Percentiles rank a stretch among this genome's conserved stretches.
Conservation (phyloP, 2,329 filamentous ascomycete genomes). For the Myriosclerotinia curreyana region DNA sequence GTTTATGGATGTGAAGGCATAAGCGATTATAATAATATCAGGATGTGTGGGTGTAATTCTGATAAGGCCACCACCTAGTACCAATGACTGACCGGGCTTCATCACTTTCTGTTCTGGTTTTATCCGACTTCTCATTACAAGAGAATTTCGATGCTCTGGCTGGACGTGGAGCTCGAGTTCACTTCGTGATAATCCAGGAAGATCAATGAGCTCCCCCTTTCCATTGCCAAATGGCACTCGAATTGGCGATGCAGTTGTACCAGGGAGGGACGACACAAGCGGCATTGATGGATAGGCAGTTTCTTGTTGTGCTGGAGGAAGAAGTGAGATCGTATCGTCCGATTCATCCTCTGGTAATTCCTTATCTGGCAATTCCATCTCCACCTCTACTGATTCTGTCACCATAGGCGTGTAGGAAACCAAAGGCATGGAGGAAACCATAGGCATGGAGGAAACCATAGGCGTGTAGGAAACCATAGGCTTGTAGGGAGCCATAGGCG, state of each 20-base stretch:
- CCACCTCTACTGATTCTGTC: slow-evolving; percentile 25
- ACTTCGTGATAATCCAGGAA: slow-evolving; percentile 78
- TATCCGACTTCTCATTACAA: slow-evolving; percentile 77
- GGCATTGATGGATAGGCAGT: slow-evolving; percentile 80
- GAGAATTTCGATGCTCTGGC: slow-evolving; percentile 59
- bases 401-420: neutral
- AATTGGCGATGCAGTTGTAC: slow-evolving; percentile 93
- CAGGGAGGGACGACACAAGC: slow-evolving; percentile 78
- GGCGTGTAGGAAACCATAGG: neutral
- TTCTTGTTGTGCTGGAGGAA: slow-evolving; percentile 74
- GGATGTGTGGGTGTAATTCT: slow-evolving; percentile 74
- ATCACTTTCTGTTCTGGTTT: slow-evolving; percentile 70
- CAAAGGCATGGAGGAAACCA: neutral
- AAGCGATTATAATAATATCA: slow-evolving; percentile 68
- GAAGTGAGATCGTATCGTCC: slow-evolving; percentile 47
- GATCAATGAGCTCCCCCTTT: slow-evolving; percentile 86
- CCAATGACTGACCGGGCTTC: slow-evolving; percentile 72
- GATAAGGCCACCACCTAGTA: slow-evolving; percentile 76
- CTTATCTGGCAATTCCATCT: slow-evolving; percentile 22
- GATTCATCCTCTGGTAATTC: slow-evolving; percentile 16
- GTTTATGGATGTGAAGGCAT: slow-evolving; percentile 78
- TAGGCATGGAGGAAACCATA: too few relatives aligned
- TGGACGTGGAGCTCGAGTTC: slow-evolving; percentile 69
- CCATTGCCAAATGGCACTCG: slow-evolving; percentile 84
- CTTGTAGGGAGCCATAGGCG: too few relatives aligned